phyloP scores from a whole-genome alignment of 1,284 basidiomycete genomes.

The Microbotryum saponariae region DNA sequence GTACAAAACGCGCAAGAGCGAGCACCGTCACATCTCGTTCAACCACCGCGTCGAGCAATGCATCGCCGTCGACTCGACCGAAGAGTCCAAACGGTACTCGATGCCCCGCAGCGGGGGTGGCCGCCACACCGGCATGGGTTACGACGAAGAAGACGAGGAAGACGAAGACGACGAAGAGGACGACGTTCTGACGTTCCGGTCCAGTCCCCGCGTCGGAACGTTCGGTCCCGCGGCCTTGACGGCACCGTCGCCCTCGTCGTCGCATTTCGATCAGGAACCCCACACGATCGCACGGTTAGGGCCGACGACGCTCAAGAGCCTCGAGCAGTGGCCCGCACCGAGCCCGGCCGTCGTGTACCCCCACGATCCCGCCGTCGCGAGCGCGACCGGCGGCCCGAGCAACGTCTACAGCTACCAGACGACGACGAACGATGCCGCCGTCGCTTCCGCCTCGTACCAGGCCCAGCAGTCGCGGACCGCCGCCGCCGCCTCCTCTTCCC shows the following conservation, averaged over 20 bases:
- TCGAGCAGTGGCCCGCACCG: conserved; percentile 43
- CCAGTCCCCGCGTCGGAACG: conserved; percentile 25
- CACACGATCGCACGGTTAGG: conserved; percentile 86
- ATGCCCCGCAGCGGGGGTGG: conserved; percentile 4
- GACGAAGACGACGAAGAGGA: conserved; percentile 53
- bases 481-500: neutral
- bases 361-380: conserved; percentile 29
- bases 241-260: neutral
- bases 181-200: conserved; percentile 50
- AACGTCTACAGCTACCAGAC: conserved; percentile 2
- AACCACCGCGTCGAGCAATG: conserved; percentile 97
- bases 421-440: conserved; percentile 5
- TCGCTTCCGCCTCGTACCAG: conserved; percentile 8
- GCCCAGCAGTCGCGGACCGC: conserved; percentile 29
- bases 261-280: conserved; percentile 22
- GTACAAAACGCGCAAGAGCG: conserved; percentile 3
- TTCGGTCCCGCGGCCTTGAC: conserved; percentile 14
- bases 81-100: conserved; percentile 25
- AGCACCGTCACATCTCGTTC: conserved; percentile 83
- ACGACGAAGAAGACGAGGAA: conserved; percentile 38
- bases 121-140: neutral
- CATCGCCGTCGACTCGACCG: conserved; percentile 67
- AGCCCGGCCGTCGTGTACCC: conserved; percentile 58
- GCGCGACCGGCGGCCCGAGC: neutral
- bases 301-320: conserved; percentile 83